Percentiles rank a stretch among this genome's conserved stretches.
Evolutionary conservation across 306 rosid genomes (phyloP).

Genomic region (Acacia confusa): DNA sequence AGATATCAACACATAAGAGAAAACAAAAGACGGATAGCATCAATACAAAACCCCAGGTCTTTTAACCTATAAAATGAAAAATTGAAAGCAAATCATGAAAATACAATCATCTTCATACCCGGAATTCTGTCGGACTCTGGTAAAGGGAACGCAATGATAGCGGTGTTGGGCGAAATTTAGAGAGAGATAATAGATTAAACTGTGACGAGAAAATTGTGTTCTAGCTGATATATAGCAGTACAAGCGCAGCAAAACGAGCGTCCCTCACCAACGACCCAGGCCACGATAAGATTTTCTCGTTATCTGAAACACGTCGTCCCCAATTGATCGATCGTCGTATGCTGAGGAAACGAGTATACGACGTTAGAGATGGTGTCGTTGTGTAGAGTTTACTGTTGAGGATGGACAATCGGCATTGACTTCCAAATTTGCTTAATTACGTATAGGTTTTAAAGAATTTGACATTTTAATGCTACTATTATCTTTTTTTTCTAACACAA

Average conservation of each 20-base stretch:
- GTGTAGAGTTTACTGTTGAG: not conserved
- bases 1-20: not conserved
- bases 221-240: not conserved
- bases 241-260: not conserved
- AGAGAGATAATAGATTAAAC: not conserved
- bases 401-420: no score
- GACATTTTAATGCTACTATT: no score
- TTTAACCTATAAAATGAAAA: not conserved
- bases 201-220: not conserved
- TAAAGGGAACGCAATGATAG: not conserved
- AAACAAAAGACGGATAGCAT: not conserved
- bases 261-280: not conserved
- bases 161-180: not conserved
- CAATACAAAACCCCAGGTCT: not conserved
- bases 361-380: not conserved
- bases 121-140: not conserved
- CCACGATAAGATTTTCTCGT: constrained; percentile 3
- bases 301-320: not conserved
- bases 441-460: no score
- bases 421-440: no score
- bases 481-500: no score
- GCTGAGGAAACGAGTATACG: not conserved
- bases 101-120: not conserved
- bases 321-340: not conserved
- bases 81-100: not conserved